phyloP scores from a whole-genome alignment of 2,329 filamentous ascomycete species.

The Thelonectria rubi region DNA sequence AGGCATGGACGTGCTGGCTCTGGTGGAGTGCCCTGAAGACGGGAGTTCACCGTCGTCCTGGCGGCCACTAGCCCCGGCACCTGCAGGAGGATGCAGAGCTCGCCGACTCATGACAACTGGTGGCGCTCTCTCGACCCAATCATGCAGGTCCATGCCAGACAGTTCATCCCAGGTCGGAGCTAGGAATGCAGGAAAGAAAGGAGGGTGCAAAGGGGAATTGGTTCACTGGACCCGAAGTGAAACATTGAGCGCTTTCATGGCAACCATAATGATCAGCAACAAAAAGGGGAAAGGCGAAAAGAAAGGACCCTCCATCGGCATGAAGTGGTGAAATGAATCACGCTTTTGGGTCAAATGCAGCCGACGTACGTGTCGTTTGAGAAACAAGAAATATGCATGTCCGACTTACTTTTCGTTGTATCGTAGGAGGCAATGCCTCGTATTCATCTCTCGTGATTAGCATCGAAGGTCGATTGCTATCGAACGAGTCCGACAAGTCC shows the following conservation, averaged over 20 bases:
- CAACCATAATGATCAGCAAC: constrained; percentile 1
- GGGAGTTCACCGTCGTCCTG: constrained; percentile 29
- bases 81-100: constrained; percentile 32
- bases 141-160: constrained; percentile 19
- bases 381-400: background rate
- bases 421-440: constrained; percentile 62
- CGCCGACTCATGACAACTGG: constrained; percentile 30
- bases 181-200: constrained; percentile 12
- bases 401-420: constrained; percentile 65
- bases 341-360: constrained; percentile 1
- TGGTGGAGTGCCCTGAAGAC: constrained; percentile 29
- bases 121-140: constrained; percentile 29
- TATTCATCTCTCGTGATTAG: constrained; percentile 54
- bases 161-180: constrained; percentile 16
- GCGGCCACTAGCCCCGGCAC: constrained; percentile 40
- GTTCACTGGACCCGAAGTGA: constrained; percentile 4
- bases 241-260: constrained; percentile 11
- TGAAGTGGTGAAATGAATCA: background rate
- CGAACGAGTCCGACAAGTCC: constrained; percentile 26
- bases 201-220: background rate
- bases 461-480: constrained; percentile 37
- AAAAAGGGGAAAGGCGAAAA: background rate
- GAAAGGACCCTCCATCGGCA: background rate
- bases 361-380: background rate
- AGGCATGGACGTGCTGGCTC: constrained; percentile 38